phyloP scores from a whole-genome alignment of 2,329 filamentous ascomycete species.

The Colletotrichum endophyticum region DNA sequence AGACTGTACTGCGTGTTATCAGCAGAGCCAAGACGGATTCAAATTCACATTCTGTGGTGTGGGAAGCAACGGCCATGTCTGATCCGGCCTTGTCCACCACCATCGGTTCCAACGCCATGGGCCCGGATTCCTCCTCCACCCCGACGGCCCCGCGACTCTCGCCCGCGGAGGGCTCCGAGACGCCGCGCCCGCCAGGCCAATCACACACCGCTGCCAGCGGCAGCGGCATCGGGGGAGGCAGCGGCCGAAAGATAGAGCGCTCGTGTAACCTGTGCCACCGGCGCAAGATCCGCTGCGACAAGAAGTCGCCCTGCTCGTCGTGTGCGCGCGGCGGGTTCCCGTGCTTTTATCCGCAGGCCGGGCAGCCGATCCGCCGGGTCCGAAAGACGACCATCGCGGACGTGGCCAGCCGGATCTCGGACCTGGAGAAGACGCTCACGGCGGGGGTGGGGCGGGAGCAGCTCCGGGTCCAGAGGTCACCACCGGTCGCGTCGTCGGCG shows the following conservation, averaged over 20 bases:
- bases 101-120: neutral
- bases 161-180: neutral
- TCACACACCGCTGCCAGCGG: neutral
- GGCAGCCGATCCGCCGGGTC: constrained; percentile 26
- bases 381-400: constrained; percentile 31
- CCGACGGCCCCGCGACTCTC: neutral
- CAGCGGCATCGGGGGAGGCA: neutral
- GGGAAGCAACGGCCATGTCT: neutral
- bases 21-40: neutral
- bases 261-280: constrained; percentile 36
- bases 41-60: neutral
- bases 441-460: neutral
- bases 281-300: constrained; percentile 36
- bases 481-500: neutral
- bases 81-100: neutral
- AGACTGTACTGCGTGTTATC: neutral
- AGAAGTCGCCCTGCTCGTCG: constrained; percentile 30
- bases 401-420: constrained; percentile 38
- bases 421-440: constrained; percentile 34
- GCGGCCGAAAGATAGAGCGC: constrained; percentile 21
- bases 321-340: constrained; percentile 27
- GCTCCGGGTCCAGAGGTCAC: neutral
- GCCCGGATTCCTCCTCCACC: neutral
- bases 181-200: neutral
- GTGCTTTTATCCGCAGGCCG: constrained; percentile 33